A percentile compares a stretch with the other conserved stretches of the same genome.
Evolutionary conservation across 352 stramenopile genomes (phyloP).

Genomic region (Globisporangium camurandrum): DNA sequence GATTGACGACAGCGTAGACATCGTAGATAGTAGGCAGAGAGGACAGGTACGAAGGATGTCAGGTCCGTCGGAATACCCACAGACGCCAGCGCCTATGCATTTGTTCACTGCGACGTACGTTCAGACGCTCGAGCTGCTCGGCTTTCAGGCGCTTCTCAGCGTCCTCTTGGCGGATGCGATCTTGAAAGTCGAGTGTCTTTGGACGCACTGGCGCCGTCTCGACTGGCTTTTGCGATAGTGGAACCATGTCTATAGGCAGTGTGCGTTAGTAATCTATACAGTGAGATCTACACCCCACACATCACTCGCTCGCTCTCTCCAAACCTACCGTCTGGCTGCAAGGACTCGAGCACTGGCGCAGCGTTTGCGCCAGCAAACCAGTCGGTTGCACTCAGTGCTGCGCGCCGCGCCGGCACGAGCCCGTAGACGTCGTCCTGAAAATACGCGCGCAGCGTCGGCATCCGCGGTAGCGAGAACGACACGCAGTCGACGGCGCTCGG

Average conservation of each 20-base stretch:
- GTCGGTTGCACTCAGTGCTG: slow-evolving; percentile 23
- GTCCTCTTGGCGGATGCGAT: slow-evolving; percentile 44
- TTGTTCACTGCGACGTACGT: slow-evolving; percentile 21
- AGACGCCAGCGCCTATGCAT: not conserved
- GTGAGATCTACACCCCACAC: not conserved
- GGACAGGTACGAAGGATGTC: too few relatives aligned
- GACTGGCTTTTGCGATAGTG: slow-evolving; percentile 48
- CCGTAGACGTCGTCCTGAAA: slow-evolving; percentile 81
- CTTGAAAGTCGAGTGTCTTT: slow-evolving; percentile 71
- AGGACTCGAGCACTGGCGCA: slow-evolving; percentile 38
- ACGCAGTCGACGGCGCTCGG: slow-evolving; percentile 39
- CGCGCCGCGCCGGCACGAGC: slow-evolving; percentile 19
- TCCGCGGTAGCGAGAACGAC: slow-evolving; percentile 60
- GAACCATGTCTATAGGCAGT: slow-evolving; percentile 35
- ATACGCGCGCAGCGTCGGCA: slow-evolving; percentile 55
- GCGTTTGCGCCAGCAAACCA: slow-evolving; percentile 55
- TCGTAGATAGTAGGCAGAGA: too few relatives aligned
- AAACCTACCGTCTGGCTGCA: slow-evolving; percentile 37
- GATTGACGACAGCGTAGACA: too few relatives aligned
- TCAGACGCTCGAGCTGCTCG: slow-evolving; percentile 63
- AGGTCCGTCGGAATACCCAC: too few relatives aligned
- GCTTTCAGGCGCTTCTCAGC: slow-evolving; percentile 52
- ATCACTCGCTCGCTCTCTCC: not conserved
- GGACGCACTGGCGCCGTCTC: slow-evolving; percentile 26
- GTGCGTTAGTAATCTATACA: too few relatives aligned